Evolutionary conservation across 2,329 filamentous ascomycete genomes (phyloP).

Genomic region (Pseudogymnoascus pannorum): DNA sequence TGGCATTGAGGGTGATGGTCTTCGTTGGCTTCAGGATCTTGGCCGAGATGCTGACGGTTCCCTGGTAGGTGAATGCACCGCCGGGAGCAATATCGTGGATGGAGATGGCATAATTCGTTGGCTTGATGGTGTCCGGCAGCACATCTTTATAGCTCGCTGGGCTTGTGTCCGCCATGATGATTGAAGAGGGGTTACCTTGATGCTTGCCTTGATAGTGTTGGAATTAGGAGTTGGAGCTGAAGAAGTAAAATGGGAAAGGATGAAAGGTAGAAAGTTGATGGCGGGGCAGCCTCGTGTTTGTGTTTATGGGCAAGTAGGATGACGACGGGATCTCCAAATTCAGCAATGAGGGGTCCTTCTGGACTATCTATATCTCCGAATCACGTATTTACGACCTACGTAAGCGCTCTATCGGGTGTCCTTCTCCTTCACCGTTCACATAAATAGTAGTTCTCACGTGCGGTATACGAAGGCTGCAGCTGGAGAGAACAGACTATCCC

Average conservation of each 20-base stretch:
- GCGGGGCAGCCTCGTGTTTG: background rate
- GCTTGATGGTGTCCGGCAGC: conserved; percentile 62
- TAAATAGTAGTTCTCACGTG: background rate
- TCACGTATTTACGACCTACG: background rate
- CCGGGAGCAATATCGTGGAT: conserved; percentile 70
- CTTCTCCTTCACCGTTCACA: background rate
- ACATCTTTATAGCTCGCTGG: conserved; percentile 47
- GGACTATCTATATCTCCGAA: conserved; percentile 3
- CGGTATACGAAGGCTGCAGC: background rate
- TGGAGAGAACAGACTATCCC: background rate
- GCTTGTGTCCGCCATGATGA: background rate
- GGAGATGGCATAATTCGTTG: conserved; percentile 76
- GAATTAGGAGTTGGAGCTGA: background rate
- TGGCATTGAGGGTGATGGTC: conserved; percentile 75
- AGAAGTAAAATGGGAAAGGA: background rate
- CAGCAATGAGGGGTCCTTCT: background rate
- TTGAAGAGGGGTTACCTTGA: background rate
- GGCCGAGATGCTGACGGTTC: conserved; percentile 72
- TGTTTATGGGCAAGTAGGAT: background rate
- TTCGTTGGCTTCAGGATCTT: conserved; percentile 65
- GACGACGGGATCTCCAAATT: background rate
- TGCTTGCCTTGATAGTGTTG: background rate
- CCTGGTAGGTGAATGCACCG: conserved; percentile 70
- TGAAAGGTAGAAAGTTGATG: background rate
- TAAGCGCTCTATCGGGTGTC: background rate